Evolutionary conservation across 2,329 filamentous ascomycete species (phyloP), one percentile per base, ranked within the genome.

Genomic region (Zymoseptoria crescenta): DNA sequence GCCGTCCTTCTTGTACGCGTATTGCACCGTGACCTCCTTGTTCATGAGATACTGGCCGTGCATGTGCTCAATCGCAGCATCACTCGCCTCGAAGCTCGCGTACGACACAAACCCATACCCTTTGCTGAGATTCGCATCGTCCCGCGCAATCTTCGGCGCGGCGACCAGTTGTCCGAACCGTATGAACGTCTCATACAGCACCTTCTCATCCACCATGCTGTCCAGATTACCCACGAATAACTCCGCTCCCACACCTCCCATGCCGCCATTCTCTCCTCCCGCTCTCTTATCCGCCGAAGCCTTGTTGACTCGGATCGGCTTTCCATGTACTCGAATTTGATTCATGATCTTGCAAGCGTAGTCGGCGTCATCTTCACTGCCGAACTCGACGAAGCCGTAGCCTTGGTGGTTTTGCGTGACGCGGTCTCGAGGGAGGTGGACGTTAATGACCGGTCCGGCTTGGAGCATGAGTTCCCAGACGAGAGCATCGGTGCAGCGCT

Each of bases 381-480:
- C 93, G 75, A 96, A 99, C 76, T 99, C 94, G 75, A 99, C 94
- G 76, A 99, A 99, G 69, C 94, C 94, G 80, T 96, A 99, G 68
- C 94, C 94, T 77, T 97, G 94, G 75, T 99, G 94, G 59, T 87
- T 88, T 72, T 96, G 91, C 52, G 94, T 96, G 68, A 99, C 94
- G 74, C 94, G 90, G 76, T 99, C 94, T 80, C 96, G 96, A 58
- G 94, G 94, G 72, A 99, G 86, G 77, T 99, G 94, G 64, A 99
- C 93, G 76, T 97, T 97, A 72, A 96, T 90, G 69, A 99, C 95
- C 68, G 93, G 92, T 57, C 94, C 94, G 74, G 92, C 91, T 79
- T 99, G 94, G 58, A 96, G 86, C 91, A 97, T 97, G 70, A 99
- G 83, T 80, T 99, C 94, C 87, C 94, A 96, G 67, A 99, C 86